Evolutionary conservation across 2,329 filamentous ascomycete species (phyloP).

Genomic region (Cercospora brassicicola): DNA sequence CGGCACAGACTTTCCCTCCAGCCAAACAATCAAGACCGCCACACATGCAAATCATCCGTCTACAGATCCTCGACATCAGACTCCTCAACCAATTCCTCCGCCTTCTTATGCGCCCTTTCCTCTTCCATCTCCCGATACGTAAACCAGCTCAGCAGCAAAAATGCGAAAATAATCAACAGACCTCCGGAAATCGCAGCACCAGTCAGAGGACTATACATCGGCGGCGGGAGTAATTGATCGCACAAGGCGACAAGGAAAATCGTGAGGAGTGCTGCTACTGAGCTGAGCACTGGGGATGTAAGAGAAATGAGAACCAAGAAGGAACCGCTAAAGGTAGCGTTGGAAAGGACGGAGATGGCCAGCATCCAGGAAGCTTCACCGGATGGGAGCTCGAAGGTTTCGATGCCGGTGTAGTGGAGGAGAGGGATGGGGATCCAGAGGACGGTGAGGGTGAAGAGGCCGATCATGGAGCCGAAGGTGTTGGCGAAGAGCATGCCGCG

Average conservation of each 20-base stretch:
- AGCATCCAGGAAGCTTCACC: slow-evolving; percentile 79
- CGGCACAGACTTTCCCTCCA: neutral
- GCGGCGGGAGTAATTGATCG: slow-evolving; percentile 76
- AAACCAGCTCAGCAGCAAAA: slow-evolving; percentile 82
- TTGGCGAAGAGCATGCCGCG: slow-evolving; percentile 97
- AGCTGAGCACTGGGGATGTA: slow-evolving; percentile 81
- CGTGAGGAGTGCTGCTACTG: slow-evolving; percentile 87
- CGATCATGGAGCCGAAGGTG: slow-evolving; percentile 84
- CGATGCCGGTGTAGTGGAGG: slow-evolving; percentile 73
- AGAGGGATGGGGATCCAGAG: slow-evolving; percentile 91
- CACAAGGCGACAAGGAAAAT: slow-evolving; percentile 89
- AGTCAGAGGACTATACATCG: slow-evolving; percentile 69
- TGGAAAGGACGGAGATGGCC: slow-evolving; percentile 75
- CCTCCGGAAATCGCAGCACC: slow-evolving; percentile 78
- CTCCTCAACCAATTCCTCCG: slow-evolving; percentile 43
- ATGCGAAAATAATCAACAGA: slow-evolving; percentile 81
- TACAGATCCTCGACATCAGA: slow-evolving; percentile 46
- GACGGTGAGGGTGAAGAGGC: slow-evolving; percentile 77
- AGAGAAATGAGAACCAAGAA: slow-evolving; percentile 92
- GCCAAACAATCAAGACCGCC: neutral
- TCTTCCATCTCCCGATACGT: slow-evolving; percentile 93
- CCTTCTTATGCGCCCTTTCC: slow-evolving; percentile 63
- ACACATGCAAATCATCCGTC: neutral
- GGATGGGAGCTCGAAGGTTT: slow-evolving; percentile 77
- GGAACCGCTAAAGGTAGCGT: slow-evolving; percentile 87